Evolutionary conservation across 2,329 filamentous ascomycete genomes (phyloP).

Genomic region (Sclerotinia borealis): DNA sequence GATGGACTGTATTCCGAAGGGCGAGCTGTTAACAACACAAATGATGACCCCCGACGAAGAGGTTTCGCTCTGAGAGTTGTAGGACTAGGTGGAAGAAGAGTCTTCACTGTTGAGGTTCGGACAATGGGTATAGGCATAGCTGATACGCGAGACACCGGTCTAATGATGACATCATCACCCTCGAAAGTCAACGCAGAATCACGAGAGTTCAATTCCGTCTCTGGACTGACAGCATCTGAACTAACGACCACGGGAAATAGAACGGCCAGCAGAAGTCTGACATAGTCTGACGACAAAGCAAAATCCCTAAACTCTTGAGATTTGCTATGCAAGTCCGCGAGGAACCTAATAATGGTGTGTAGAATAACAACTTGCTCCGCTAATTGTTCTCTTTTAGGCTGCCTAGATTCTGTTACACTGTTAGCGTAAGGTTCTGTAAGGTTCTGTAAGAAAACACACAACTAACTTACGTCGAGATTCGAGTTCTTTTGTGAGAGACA

Average conservation of each 20-base stretch:
- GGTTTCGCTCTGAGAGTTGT: constrained; percentile 48
- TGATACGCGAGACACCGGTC: constrained; percentile 45
- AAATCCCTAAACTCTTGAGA: constrained; percentile 80
- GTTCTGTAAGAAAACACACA: too few relatives aligned
- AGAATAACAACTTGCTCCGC: constrained; percentile 59
- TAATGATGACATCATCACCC: constrained; percentile 76
- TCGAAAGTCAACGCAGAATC: constrained; percentile 79
- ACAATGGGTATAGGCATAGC: constrained; percentile 63
- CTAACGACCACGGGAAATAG: constrained; percentile 87
- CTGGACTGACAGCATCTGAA: constrained; percentile 73
- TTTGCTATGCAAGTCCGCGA: constrained; percentile 70
- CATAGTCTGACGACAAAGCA: constrained; percentile 70
- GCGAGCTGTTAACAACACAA: constrained; percentile 76
- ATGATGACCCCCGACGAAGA: constrained; percentile 78
- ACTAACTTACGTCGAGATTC: constrained; percentile 45
- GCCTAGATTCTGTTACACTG: constrained; percentile 32
- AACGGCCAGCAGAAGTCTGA: constrained; percentile 70
- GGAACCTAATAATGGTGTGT: constrained; percentile 70
- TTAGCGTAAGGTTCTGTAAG: constrained; percentile 6
- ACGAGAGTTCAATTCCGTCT: constrained; percentile 79
- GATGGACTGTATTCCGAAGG: constrained; percentile 52
- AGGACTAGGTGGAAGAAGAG: constrained; percentile 40
- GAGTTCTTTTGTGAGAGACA: constrained; percentile 59
- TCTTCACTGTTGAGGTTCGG: constrained; percentile 59
- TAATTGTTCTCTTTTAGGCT: constrained; percentile 44